A percentile compares a stretch with the other conserved stretches of the same genome.
Conservation (phyloP, 257 asterid genomes). For the Solanum sitiens region DNA sequence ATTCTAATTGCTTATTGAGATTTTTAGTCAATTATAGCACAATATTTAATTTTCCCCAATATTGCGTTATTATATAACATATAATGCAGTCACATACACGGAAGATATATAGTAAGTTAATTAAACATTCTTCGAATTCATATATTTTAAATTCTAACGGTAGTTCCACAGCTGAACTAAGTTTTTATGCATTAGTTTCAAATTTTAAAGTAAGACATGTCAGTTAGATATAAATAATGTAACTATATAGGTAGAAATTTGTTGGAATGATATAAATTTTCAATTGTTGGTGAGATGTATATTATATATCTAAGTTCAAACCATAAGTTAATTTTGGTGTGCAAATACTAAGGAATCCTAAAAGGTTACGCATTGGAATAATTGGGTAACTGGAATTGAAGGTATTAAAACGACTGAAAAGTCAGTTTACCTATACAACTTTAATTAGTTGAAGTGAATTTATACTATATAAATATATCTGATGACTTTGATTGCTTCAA, state of each 20-base stretch:
- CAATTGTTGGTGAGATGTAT: neutral
- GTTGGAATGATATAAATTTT: neutral
- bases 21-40: neutral
- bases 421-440: neutral
- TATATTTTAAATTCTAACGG: neutral
- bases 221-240: neutral
- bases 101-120: no score
- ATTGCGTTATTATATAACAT: no score
- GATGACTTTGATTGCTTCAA: slow-evolving; percentile 9
- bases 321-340: neutral
- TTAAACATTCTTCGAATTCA: no score
- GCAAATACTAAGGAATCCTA: neutral
- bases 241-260: neutral
- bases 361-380: neutral
- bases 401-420: slow-evolving; percentile 11
- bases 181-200: neutral
- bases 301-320: neutral
- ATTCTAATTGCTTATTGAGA: neutral
- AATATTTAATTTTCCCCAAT: no score
- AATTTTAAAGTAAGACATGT: neutral
- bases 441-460: neutral
- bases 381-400: neutral
- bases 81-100: no score
- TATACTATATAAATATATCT: neutral
- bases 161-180: neutral